These are phyloP conservation scores for Fraxinus latifolia DNA, from an alignment of 305 asterid genomes.

Conservation along the genomic window DNA sequence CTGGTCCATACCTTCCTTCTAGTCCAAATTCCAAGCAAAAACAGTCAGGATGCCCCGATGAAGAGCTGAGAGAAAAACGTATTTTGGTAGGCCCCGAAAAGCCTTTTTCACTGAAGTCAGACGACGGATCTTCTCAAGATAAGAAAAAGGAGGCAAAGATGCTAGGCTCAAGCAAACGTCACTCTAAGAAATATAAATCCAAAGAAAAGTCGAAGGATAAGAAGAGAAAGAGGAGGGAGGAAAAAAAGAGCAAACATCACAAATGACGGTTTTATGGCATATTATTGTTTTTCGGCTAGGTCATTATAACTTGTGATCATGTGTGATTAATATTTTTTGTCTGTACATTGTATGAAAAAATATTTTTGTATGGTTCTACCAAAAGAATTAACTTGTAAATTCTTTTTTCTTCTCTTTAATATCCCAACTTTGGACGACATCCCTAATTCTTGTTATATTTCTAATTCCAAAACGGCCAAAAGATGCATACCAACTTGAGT, in stretches of 20 bases:
- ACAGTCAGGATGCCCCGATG: constrained; percentile 20
- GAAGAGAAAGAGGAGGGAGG: constrained; percentile 43
- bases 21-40: constrained; percentile 34
- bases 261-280: constrained; percentile 19
- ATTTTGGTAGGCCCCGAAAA: constrained; percentile 59
- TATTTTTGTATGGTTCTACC: neutral
- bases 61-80: constrained; percentile 33
- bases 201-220: constrained; percentile 46
- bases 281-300: neutral
- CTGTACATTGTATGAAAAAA: neutral
- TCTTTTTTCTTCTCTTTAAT: neutral
- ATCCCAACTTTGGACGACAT: no score
- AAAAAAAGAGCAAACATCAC: constrained; percentile 39
- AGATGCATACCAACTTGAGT: no score
- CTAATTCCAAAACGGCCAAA: no score
- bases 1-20: constrained; percentile 75
- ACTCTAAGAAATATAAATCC: constrained; percentile 45
- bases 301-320: neutral
- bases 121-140: constrained; percentile 34
- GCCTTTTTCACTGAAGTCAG: constrained; percentile 43
- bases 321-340: neutral
- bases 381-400: neutral
- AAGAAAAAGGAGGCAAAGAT: constrained; percentile 33
- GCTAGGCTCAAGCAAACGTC: constrained; percentile 39
- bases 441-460: neutral